Evolutionary conservation across 345 rosid species (phyloP).

Genomic region (Brassica cretica): DNA sequence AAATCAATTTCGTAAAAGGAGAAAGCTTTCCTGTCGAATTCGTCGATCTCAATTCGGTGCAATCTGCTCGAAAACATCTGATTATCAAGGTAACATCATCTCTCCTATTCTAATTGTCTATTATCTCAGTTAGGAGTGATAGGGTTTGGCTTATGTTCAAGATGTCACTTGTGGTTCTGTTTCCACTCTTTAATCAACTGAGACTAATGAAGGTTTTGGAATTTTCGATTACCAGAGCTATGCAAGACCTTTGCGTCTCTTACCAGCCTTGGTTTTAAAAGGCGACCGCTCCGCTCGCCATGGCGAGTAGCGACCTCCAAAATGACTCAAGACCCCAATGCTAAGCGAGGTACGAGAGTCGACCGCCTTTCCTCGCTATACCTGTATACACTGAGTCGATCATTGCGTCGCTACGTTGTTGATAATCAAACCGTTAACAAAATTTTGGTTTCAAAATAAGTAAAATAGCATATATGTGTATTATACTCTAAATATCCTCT

Average conservation of each 20-base stretch:
- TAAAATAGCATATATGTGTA: background rate
- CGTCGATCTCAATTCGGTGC: slow-evolving; percentile 29
- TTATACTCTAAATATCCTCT: background rate
- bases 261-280: background rate
- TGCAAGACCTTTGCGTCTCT: too few species aligned
- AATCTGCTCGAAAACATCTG: slow-evolving; percentile 44
- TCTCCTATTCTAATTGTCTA: background rate
- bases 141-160: too few species aligned
- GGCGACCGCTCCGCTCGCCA: background rate
- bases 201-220: too few species aligned
- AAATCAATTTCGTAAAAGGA: slow-evolving; percentile 23
- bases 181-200: too few species aligned
- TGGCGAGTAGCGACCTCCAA: too few species aligned
- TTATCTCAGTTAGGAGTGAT: too few species aligned
- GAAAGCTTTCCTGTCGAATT: slow-evolving; percentile 20
- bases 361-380: background rate
- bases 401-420: background rate
- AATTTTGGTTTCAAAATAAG: background rate
- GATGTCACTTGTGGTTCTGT: too few species aligned
- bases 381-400: background rate
- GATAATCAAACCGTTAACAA: too few species aligned
- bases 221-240: too few species aligned
- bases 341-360: background rate
- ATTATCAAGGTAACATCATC: slow-evolving; percentile 46
- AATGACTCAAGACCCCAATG: background rate